These are phyloP conservation scores for Delonix regia DNA, from an alignment of 306 rosid genomes.

Conservation along the genomic window DNA sequence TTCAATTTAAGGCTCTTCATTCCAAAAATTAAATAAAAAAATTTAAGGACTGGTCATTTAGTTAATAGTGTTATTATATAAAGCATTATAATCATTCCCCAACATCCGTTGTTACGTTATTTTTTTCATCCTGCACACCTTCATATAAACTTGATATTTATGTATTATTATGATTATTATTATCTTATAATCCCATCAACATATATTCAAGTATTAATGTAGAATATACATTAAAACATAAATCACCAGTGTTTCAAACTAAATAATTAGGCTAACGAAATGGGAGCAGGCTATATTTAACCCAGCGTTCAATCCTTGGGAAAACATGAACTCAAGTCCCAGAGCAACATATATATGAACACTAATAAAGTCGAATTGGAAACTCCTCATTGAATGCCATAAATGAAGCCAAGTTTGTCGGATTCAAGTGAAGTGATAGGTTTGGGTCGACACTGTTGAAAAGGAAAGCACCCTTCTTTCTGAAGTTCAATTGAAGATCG, in stretches of 20 bases:
- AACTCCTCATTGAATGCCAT: not conserved
- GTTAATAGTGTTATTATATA: not conserved
- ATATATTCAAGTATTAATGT: not conserved
- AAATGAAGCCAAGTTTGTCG: constrained; percentile 1
- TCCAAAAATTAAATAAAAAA: no score
- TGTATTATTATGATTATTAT: no score
- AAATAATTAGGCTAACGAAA: not conserved
- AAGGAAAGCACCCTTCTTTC: not conserved
- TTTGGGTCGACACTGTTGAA: constrained; percentile 2
- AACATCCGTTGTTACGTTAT: no score
- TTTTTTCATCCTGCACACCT: not conserved
- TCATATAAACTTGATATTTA: no score
- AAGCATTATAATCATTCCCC: no score
- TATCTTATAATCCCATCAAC: not conserved
- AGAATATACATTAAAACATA: not conserved
- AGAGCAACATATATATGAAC: not conserved
- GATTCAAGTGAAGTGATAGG: not conserved
- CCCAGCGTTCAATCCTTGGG: no score
- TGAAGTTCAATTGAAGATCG: not conserved
- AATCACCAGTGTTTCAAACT: no score
- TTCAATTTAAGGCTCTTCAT: no score
- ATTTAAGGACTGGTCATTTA: no score
- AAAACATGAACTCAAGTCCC: not conserved
- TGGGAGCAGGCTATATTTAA: not conserved
- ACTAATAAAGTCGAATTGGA: not conserved